Evolutionary conservation across 2,329 filamentous ascomycete species (phyloP).

Genomic region (Trichoderma atrobrunneum): DNA sequence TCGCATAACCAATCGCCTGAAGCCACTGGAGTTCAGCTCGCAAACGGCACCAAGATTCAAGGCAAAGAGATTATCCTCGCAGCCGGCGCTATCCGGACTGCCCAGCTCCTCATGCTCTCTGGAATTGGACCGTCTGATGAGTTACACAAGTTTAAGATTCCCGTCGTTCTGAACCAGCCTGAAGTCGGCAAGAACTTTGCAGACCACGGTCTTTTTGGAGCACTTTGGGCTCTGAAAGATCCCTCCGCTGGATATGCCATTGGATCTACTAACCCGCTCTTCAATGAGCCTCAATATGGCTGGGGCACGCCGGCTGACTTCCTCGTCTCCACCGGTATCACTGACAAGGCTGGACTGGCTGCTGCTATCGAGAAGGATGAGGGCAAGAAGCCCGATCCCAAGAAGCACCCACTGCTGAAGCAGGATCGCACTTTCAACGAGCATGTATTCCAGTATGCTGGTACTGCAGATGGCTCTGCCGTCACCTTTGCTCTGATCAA

Average conservation of each 20-base stretch:
- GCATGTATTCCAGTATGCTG: constrained; percentile 24
- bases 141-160: constrained; percentile 41
- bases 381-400: constrained; percentile 29
- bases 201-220: constrained; percentile 30
- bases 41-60: constrained; percentile 27
- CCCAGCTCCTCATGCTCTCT: constrained; percentile 50
- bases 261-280: constrained; percentile 36
- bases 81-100: constrained; percentile 48
- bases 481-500: constrained; percentile 25
- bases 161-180: neutral
- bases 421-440: constrained; percentile 23
- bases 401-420: constrained; percentile 34
- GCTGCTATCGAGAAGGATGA: constrained; percentile 36
- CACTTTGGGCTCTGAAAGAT: constrained; percentile 33
- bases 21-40: constrained; percentile 26
- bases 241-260: constrained; percentile 33
- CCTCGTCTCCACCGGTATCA: constrained; percentile 30
- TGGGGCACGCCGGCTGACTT: constrained; percentile 39
- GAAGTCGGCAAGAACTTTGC: constrained; percentile 48
- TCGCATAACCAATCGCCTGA: neutral
- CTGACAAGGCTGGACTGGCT: constrained; percentile 28
- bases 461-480: constrained; percentile 24
- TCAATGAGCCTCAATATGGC: constrained; percentile 35
- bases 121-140: constrained; percentile 44
- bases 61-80: constrained; percentile 45